Evolutionary conservation across 2,329 filamentous ascomycete genomes (phyloP).

Genomic region (Exophiala sp.): DNA sequence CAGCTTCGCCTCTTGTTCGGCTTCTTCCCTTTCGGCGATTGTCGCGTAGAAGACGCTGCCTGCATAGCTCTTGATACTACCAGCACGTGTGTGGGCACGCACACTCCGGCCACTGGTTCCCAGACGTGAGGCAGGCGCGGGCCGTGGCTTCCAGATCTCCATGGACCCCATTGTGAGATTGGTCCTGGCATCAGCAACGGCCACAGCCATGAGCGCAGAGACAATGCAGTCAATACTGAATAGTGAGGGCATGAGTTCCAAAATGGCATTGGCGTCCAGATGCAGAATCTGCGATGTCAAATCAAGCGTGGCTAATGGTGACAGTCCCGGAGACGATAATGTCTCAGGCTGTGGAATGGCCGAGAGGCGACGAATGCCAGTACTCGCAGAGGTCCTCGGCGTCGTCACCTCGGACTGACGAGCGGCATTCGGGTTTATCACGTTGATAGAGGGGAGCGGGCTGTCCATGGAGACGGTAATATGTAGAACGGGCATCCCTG

Average conservation of each 20-base stretch:
- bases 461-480: constrained; percentile 38
- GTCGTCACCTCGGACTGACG: constrained; percentile 26
- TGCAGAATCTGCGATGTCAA: constrained; percentile 36
- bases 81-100: constrained; percentile 32
- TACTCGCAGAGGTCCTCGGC: constrained; percentile 13
- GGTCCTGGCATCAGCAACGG: constrained; percentile 39
- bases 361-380: constrained; percentile 29
- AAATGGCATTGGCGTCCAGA: constrained; percentile 39
- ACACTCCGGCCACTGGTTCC: constrained; percentile 1
- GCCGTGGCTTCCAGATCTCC: constrained; percentile 23
- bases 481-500: constrained; percentile 33
- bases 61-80: constrained; percentile 22
- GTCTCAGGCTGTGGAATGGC: constrained; percentile 38
- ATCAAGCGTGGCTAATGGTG: constrained; percentile 39
- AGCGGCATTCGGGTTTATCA: constrained; percentile 34
- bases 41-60: constrained; percentile 28
- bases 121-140: constrained; percentile 19
- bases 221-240: constrained; percentile 46
- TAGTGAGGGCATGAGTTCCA: constrained; percentile 40
- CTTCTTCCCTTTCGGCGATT: constrained; percentile 40
- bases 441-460: constrained; percentile 36
- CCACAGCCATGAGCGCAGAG: constrained; percentile 42
- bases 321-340: constrained; percentile 28
- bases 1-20: constrained; percentile 35
- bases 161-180: constrained; percentile 38